A percentile compares a stretch with the other conserved stretches of the same genome.
phyloP scores from a whole-genome alignment of 2,329 filamentous ascomycete species.

The Ceratocystis destructans region DNA sequence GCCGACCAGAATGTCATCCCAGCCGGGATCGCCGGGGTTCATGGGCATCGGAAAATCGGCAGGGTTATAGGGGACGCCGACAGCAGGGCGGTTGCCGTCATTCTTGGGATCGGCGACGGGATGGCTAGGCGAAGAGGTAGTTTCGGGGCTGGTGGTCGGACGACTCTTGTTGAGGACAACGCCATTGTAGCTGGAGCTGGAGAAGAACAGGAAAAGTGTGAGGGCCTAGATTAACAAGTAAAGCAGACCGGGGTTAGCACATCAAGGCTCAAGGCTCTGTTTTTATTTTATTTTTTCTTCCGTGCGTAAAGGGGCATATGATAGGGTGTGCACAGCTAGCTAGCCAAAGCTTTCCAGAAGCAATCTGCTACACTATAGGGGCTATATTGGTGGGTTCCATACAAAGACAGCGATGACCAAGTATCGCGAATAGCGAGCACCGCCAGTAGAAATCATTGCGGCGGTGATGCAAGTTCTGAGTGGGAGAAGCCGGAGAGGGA shows the following conservation, averaged over 20 bases:
- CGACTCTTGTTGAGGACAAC: slow-evolving; percentile 22
- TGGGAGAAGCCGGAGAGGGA: neutral
- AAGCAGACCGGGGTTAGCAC: slow-evolving; percentile 18
- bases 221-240: slow-evolving; percentile 38
- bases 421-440: slow-evolving; percentile 61
- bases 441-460: slow-evolving; percentile 48
- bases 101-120: slow-evolving; percentile 11
- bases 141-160: slow-evolving; percentile 20
- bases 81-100: slow-evolving; percentile 22
- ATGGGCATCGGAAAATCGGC: slow-evolving; percentile 37
- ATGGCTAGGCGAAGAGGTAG: slow-evolving; percentile 18
- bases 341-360: neutral
- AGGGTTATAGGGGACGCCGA: slow-evolving; percentile 27
- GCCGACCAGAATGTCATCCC: slow-evolving; percentile 35
- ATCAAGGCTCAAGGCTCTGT: slow-evolving; percentile 17
- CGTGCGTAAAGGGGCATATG: slow-evolving; percentile 1
- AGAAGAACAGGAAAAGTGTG: slow-evolving; percentile 70
- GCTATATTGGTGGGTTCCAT: slow-evolving; percentile 27
- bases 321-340: neutral
- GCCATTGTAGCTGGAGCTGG: slow-evolving; percentile 39
- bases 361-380: neutral
- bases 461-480: neutral
- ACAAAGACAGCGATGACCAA: slow-evolving; percentile 76
- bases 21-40: slow-evolving; percentile 39
- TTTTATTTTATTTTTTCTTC: neutral